These are phyloP conservation scores for Postia placenta DNA, from an alignment of 768 basidiomycete genomes.

Conservation along the genomic window DNA sequence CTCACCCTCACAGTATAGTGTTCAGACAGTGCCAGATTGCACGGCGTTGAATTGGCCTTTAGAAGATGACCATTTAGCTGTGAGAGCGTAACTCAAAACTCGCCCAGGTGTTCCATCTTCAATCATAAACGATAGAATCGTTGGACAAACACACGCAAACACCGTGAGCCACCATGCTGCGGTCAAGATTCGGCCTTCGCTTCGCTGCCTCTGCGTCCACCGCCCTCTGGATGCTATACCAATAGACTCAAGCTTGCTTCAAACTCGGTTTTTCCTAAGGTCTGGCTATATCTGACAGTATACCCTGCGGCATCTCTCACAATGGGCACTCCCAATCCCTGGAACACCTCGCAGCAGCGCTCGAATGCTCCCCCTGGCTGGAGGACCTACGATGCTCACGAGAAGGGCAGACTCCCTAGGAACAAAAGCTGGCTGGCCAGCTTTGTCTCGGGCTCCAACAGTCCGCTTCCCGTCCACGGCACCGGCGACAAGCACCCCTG, in stretches of 20 bases:
- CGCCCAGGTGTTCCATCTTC: too few species aligned
- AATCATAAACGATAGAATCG: too few species aligned
- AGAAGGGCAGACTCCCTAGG: conserved; percentile 6
- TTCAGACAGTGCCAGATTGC: too few species aligned
- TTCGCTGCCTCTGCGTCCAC: neutral
- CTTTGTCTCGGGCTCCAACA: conserved; percentile 7
- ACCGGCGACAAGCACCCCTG: conserved; percentile 14
- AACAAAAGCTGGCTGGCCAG: conserved; percentile 18
- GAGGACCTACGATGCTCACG: conserved; percentile 1
- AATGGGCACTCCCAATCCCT: neutral
- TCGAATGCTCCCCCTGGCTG: neutral
- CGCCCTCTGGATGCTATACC: neutral
- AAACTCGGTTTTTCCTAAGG: neutral
- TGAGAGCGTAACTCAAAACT: too few species aligned
- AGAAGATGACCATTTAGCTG: too few species aligned
- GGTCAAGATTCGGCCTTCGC: neutral
- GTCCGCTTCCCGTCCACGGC: conserved; percentile 6
- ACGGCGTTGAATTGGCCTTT: too few species aligned
- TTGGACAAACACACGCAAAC: neutral
- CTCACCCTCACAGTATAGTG: too few species aligned
- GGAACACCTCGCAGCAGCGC: neutral
- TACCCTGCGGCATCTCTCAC: neutral
- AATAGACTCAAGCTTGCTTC: neutral
- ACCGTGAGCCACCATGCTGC: neutral
- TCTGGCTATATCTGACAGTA: neutral